Conservation (phyloP, 176 grass and related monocot genomes). For the Neostapfia colusana region DNA sequence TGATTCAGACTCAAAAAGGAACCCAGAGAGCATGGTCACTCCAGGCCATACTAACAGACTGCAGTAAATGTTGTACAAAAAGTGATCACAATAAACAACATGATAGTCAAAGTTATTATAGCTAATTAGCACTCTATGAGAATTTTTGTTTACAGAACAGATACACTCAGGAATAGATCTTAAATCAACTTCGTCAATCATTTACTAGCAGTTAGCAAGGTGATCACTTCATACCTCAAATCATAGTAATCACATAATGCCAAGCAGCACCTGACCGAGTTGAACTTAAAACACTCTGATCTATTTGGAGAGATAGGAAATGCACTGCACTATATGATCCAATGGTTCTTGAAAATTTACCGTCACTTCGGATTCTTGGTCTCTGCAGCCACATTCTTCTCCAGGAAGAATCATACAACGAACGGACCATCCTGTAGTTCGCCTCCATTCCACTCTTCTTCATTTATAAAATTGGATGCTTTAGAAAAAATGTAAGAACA, state of each 20-base stretch:
- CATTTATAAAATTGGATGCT: constrained; percentile 28
- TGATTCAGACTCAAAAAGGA: neutral
- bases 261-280: neutral
- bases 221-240: constrained; percentile 9
- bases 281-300: constrained; percentile 4
- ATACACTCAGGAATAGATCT: neutral
- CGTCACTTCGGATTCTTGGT: constrained; percentile 78
- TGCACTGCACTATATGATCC: constrained; percentile 17
- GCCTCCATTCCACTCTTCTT: constrained; percentile 74
- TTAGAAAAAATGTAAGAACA: constrained; percentile 24
- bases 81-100: neutral
- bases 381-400: constrained; percentile 97
- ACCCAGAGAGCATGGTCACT: neutral
- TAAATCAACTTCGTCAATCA: constrained; percentile 13
- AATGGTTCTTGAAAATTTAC: constrained; percentile 47
- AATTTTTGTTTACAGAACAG: neutral
- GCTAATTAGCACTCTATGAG: neutral
- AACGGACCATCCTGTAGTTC: constrained; percentile 65
- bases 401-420: constrained; percentile 82
- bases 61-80: neutral
- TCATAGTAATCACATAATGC: constrained; percentile 6
- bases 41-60: neutral
- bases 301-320: constrained; percentile 19
- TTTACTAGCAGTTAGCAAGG: neutral
- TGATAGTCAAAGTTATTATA: neutral